phyloP scores from a whole-genome alignment of 768 basidiomycete species.

The Coprinellus aureogranulatus region DNA sequence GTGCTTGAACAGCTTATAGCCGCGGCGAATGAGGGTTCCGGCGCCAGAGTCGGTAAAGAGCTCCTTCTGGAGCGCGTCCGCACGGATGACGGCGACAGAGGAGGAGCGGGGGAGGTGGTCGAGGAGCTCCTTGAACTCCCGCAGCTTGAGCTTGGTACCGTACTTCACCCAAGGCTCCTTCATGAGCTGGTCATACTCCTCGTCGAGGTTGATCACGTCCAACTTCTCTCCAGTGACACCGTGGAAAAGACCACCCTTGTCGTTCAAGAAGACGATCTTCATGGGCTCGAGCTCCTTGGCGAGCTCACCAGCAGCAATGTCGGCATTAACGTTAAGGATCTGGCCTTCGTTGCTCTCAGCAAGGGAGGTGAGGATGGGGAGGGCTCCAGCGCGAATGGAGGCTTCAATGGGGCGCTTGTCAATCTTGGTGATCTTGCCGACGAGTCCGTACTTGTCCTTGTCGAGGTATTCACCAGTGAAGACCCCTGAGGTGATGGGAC shows the following conservation, averaged over 20 bases:
- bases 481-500: constrained; percentile 96
- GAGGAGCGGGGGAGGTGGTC: constrained; percentile 98
- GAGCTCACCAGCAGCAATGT: constrained; percentile 96
- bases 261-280: constrained; percentile 98
- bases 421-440: constrained; percentile 91
- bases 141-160: constrained; percentile 97
- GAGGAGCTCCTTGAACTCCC: constrained; percentile 98
- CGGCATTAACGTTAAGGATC: constrained; percentile 98
- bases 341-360: constrained; percentile 97
- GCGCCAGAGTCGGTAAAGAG: constrained; percentile 98
- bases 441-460: constrained; percentile 89
- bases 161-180: constrained; percentile 99
- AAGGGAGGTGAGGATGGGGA: constrained; percentile 92
- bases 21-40: constrained; percentile 95
- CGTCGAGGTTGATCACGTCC: constrained; percentile 95
- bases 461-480: constrained; percentile 98
- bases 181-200: constrained; percentile 97
- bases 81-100: constrained; percentile 96
- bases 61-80: constrained; percentile 91
- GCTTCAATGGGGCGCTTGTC: constrained; percentile 98
- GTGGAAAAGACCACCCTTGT: constrained; percentile 97
- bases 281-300: constrained; percentile 97
- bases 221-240: constrained; percentile 96
- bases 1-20: constrained; percentile 97
- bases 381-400: constrained; percentile 90